Evolutionary conservation across 1,284 basidiomycete genomes (phyloP), one percentile per base, ranked within the genome.

Genomic region (Sporisorium iseilematis-ciliati): DNA sequence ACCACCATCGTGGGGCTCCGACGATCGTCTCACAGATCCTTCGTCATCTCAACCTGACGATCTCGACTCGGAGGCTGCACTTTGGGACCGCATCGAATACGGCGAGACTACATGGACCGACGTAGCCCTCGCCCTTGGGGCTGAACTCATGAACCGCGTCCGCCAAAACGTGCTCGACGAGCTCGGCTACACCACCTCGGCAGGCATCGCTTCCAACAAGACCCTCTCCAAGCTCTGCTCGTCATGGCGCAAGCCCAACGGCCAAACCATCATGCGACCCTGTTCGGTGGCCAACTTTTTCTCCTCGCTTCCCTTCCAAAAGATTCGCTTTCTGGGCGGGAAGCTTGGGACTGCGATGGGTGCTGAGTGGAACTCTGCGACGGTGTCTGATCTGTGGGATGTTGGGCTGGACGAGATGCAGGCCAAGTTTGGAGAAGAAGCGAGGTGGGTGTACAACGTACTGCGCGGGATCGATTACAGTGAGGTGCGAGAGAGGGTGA

Each of bases 201-300:
- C 97, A 90, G 97, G 97, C 1, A 92, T 99, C 61, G 92, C 93
- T 2, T 89, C 92, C 75, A 99, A 97, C 86, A 99, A 97, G 85
- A 93, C 95, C 69, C 88, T 98, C 41, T 92, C 95, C 0, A 97
- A 99, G 89, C 93, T 94, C 45, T 71, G 86, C 50, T 79, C 82
- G 7, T 70, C 70, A 7, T 69, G 63, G 64, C 74, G 71, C 56
- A 80, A 82, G 52, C 78, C 82, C n/a, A 78, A 76, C 51, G 85
- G 72, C 18, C 81, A 83, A 58, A 82, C 81, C 21, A 74, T 81
- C 51, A 62, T 84, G 62, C 68, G 78, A 0, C 82, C 83, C 1
- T 62, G 64, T 20, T 68, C 69, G 2, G 76, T 80, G 1, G 62
- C 65, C 38, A 74, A 66, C 52, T 84, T 79, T 45, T 74, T 84